A percentile compares a stretch with the other conserved stretches of the same genome.
These are phyloP conservation scores for Phaseolus lunatus DNA, from an alignment of 306 rosid species.

Conservation along the genomic window DNA sequence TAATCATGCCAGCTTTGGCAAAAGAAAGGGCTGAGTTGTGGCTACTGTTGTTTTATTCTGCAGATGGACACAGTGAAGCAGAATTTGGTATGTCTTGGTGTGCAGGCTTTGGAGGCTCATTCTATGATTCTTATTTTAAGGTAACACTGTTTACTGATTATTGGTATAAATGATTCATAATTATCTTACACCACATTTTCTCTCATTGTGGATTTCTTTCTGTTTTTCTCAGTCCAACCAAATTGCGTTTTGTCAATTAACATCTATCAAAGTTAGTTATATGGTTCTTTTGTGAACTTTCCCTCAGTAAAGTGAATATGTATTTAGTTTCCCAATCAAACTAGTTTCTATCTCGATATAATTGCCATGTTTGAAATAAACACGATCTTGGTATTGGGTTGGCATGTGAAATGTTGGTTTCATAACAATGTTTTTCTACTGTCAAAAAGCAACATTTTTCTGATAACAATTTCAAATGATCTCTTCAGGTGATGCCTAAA, in stretches of 20 bases:
- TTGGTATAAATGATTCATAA: constrained; percentile 8
- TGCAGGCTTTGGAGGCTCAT: constrained; percentile 93
- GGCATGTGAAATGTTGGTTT: constrained; percentile 29
- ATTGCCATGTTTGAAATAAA: constrained; percentile 3
- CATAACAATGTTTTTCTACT: not conserved
- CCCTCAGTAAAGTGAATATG: constrained; percentile 4
- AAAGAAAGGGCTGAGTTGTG: constrained; percentile 10
- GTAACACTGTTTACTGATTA: constrained; percentile 49
- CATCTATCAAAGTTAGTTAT: not conserved
- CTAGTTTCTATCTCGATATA: not conserved
- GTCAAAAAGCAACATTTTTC: not conserved
- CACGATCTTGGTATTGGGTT: not conserved
- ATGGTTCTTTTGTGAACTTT: not conserved
- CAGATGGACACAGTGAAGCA: constrained; percentile 95
- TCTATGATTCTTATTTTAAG: constrained; percentile 86
- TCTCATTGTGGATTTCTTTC: not conserved
- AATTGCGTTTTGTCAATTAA: constrained; percentile 2
- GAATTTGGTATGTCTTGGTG: constrained; percentile 99
- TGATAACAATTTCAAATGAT: constrained; percentile 31
- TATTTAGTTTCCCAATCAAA: constrained; percentile 23
- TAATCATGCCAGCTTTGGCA: not conserved
- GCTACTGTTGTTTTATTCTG: constrained; percentile 32
- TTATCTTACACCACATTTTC: constrained; percentile 13
- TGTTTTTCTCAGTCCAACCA: constrained; percentile 1
- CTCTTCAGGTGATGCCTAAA: constrained; percentile 83